These are phyloP conservation scores for Magnolia changhungtana DNA, from an alignment of 164 flowering plant species.

Conservation along the genomic window DNA sequence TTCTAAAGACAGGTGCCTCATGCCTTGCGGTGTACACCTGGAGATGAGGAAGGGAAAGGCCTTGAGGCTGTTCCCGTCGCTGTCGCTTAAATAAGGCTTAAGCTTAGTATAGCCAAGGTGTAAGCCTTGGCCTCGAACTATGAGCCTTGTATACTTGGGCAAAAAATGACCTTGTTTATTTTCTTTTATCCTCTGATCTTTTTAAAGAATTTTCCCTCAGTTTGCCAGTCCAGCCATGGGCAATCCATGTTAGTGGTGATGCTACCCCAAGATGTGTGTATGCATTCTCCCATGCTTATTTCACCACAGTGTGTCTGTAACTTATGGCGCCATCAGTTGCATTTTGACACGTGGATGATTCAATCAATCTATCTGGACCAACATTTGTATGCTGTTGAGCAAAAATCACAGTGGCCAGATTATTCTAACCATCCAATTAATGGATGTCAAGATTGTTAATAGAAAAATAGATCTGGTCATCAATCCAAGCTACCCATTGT, in stretches of 20 bases:
- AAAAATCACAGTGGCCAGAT: not conserved
- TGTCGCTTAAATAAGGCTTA: too few species aligned
- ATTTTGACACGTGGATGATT: not conserved
- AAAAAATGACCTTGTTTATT: too few species aligned
- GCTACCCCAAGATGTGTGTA: not conserved
- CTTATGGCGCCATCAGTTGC: not conserved
- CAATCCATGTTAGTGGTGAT: not conserved
- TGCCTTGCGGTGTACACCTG: not conserved
- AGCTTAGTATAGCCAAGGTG: too few species aligned
- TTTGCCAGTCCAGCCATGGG: not conserved
- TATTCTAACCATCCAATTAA: not conserved
- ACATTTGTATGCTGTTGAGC: too few species aligned
- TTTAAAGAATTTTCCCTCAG: too few species aligned
- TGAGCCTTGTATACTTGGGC: too few species aligned
- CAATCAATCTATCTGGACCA: not conserved
- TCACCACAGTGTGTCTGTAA: not conserved
- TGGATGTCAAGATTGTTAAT: not conserved
- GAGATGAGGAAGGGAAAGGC: not conserved
- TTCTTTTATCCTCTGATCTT: too few species aligned
- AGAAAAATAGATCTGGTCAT: too few species aligned
- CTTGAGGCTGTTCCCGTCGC: not conserved
- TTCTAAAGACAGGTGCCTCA: too few species aligned
- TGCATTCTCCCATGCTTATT: not conserved
- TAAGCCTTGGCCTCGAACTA: too few species aligned
- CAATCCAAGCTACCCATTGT: too few species aligned